Base-by-base conservation (phyloP, 2,329 filamentous ascomycete genomes). In the Claviceps paspali region DNA sequence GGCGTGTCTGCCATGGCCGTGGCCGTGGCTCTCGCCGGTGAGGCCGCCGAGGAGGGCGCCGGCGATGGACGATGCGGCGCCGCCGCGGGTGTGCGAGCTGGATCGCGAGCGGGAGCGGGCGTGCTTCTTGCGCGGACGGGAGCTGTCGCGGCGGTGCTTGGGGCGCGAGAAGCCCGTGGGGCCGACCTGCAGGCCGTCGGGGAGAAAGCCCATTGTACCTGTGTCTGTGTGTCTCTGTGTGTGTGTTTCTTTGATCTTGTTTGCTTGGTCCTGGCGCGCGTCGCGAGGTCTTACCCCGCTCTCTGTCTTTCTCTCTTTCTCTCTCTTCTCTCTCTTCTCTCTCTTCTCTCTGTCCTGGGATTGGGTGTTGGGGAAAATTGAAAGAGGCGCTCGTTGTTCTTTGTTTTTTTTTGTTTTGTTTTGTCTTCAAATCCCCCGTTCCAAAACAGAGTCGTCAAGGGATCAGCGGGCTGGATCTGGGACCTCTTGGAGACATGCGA, bases 61-160 rank as follows among this genome's bases (percentile, higher is more conserved):
- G 41, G 48, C 48, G 35, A 54, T 45, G 37, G 55, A 61, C 12
- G 29, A 19, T 4, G 29, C 26, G 11, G 26, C 26, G 14, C 12
- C 26, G 26, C 26, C 26, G 31, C 54, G 51, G 42, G 47, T 45
- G 38, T 51, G 53, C 33, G 55, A 57, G 46, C 56, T 51, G 28
- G 60, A 66, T 35, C 54, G 54, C 35, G 56, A 58, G 36, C 55
- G 52, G 33, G 56, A 58, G 33, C 54, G 52, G 8, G 34, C 28
- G 29, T 45, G 52, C 47, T 57, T 58, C 47, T 55, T 57, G 41
- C 46, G 51, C 28, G 52, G 52, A 37, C 51, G 50, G 28, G 54
- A 52, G 30, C 48, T 48, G 32, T 47, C 49, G 29, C 47, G 45
- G 36, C 45, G 44, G 33, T 48, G 49, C 24, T 49, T 47, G 35